Percentiles rank a stretch among this genome's conserved stretches.
phyloP scores from a whole-genome alignment of 164 flowering plant genomes.

The Chimonanthus praecox region DNA sequence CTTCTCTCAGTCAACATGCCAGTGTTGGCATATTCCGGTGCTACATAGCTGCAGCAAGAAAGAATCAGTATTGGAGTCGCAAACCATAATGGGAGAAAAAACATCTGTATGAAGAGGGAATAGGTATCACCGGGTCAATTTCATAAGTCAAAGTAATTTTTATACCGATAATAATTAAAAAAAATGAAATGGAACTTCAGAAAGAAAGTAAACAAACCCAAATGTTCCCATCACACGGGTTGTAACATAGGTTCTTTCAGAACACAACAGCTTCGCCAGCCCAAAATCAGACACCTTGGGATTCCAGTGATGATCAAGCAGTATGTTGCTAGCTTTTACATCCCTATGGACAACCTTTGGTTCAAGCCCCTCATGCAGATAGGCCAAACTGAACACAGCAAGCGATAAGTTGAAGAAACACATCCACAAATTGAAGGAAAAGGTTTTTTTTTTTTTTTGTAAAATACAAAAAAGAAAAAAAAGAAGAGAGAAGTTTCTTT shows the following conservation, averaged over 20 bases:
- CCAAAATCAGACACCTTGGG: conserved; percentile 87
- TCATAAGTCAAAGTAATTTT: conserved; percentile 27
- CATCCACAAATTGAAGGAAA: no score
- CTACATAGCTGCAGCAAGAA: conserved; percentile 57
- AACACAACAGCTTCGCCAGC: conserved; percentile 69
- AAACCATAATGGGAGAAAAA: background rate
- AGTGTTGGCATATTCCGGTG: conserved; percentile 90
- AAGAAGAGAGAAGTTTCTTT: background rate
- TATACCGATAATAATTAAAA: conserved; percentile 61
- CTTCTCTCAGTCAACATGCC: conserved; percentile 24
- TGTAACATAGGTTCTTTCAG: conserved; percentile 71
- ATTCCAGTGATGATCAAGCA: conserved; percentile 70
- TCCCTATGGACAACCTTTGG: conserved; percentile 89
- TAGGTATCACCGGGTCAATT: background rate
- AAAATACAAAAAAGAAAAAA: background rate
- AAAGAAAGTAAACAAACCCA: conserved; percentile 39
- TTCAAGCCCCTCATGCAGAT: conserved; percentile 80
- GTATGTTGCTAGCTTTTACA: conserved; percentile 79
- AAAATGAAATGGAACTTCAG: background rate
- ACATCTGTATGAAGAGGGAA: no score
- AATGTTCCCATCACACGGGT: conserved; percentile 96
- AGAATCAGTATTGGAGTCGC: conserved; percentile 1
- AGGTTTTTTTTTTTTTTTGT: no score
- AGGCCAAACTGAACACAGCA: conserved; percentile 41
- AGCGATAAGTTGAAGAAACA: no score